A percentile compares a stretch with the other conserved stretches of the same genome.
phyloP scores from a whole-genome alignment of 805 yeast species.

The Torulaspora microellipsoides region DNA sequence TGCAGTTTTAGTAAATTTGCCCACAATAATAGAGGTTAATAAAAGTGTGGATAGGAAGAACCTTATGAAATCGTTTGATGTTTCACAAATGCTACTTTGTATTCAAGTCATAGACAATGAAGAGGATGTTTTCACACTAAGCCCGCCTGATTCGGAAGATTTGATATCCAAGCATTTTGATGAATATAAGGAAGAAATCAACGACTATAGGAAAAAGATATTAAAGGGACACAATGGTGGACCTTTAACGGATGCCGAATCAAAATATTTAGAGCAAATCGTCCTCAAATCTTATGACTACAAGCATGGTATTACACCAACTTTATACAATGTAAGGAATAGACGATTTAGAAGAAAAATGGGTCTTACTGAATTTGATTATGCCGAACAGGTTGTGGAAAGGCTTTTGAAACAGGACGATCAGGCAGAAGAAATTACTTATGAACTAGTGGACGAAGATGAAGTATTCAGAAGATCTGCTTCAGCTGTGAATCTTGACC shows the following conservation, averaged over 20 bases:
- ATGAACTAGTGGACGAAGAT: constrained; percentile 64
- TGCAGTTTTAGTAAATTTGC: constrained; percentile 83
- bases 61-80: constrained; percentile 78
- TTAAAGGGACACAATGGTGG: constrained; percentile 27
- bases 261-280: constrained; percentile 24
- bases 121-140: constrained; percentile 42
- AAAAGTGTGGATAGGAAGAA: constrained; percentile 85
- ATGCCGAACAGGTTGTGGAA: constrained; percentile 73
- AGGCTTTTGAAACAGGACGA: constrained; percentile 70
- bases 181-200: constrained; percentile 28
- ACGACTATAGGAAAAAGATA: constrained; percentile 21
- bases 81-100: constrained; percentile 80
- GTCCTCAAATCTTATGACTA: constrained; percentile 34
- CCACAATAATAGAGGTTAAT: constrained; percentile 80
- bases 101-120: constrained; percentile 48
- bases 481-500: constrained; percentile 19
- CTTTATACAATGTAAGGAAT: constrained; percentile 64
- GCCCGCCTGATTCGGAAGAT: constrained; percentile 42
- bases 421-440: constrained; percentile 75
- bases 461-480: constrained; percentile 30
- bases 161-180: constrained; percentile 31
- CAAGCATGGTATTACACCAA: constrained; percentile 81
- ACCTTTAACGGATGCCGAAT: constrained; percentile 28
- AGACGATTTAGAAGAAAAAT: constrained; percentile 68
- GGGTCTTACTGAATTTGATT: constrained; percentile 66